A percentile compares a stretch with the other conserved stretches of the same genome.
Conservation (phyloP, 2,329 filamentous ascomycete species). For the Chaetomiaceae sp. region DNA sequence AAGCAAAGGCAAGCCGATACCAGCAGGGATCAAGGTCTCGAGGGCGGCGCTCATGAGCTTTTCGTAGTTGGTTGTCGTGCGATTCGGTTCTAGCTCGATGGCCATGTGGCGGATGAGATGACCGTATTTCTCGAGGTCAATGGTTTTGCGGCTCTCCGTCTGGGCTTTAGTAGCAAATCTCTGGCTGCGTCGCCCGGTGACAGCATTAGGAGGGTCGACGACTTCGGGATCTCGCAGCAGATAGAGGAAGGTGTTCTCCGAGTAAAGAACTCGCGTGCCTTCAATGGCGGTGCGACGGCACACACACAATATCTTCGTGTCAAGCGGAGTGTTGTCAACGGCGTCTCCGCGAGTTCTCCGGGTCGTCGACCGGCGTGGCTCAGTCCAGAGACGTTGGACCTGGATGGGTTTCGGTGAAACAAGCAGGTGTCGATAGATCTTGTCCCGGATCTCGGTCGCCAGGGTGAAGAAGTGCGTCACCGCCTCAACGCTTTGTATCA, state of each 20-base stretch:
- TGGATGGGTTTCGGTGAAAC: constrained; percentile 29
- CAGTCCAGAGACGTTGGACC: constrained; percentile 33
- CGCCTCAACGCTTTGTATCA: neutral
- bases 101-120: constrained; percentile 39
- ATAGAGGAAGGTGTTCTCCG: constrained; percentile 46
- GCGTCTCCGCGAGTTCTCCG: neutral
- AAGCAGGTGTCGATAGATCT: constrained; percentile 33
- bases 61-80: constrained; percentile 29
- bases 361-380: constrained; percentile 10
- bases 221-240: constrained; percentile 37
- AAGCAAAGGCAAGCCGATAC: neutral
- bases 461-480: constrained; percentile 22
- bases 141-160: constrained; percentile 2
- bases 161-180: neutral
- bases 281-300: constrained; percentile 36
- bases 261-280: constrained; percentile 41
- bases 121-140: constrained; percentile 37
- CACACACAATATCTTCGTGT: constrained; percentile 36
- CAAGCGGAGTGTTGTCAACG: constrained; percentile 25
- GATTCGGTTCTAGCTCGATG: constrained; percentile 42
- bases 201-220: neutral
- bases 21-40: constrained; percentile 1
- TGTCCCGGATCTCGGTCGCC: constrained; percentile 30
- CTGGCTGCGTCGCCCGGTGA: neutral
- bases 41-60: constrained; percentile 19